phyloP scores from a whole-genome alignment of 345 rosid genomes.

The Rhizophora apiculata region DNA sequence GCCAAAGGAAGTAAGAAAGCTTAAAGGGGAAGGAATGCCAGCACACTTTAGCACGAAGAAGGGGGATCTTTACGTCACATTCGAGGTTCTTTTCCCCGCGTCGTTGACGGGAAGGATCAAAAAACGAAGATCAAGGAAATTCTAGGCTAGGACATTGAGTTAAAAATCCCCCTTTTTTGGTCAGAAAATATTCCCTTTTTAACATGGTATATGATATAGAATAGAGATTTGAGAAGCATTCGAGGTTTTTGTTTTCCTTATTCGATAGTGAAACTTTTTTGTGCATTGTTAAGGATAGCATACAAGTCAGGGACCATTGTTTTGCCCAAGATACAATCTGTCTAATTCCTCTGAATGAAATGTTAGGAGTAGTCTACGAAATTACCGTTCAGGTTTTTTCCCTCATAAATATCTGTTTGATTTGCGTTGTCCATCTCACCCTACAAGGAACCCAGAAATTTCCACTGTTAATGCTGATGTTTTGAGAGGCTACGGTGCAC shows the following conservation, averaged over 20 bases:
- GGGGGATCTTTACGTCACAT: slow-evolving; percentile 80
- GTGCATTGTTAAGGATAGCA: not conserved
- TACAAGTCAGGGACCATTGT: not conserved
- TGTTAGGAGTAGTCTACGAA: no score
- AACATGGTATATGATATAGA: slow-evolving; percentile 7
- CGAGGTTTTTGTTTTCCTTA: slow-evolving; percentile 7
- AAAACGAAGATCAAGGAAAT: slow-evolving; percentile 71
- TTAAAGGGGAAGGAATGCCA: slow-evolving; percentile 98
- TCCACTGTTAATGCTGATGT: no score
- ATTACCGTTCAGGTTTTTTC: no score
- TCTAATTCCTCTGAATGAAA: no score
- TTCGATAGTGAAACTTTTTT: not conserved
- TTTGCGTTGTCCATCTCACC: no score
- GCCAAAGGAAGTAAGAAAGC: slow-evolving; percentile 85
- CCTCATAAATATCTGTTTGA: no score
- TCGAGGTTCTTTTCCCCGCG: slow-evolving; percentile 85
- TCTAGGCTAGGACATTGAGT: slow-evolving; percentile 47
- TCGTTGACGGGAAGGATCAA: slow-evolving; percentile 72
- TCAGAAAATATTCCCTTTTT: slow-evolving; percentile 2
- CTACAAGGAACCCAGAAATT: no score
- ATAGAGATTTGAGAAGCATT: not conserved
- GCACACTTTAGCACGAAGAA: slow-evolving; percentile 75
- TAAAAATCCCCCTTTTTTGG: not conserved
- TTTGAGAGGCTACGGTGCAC: no score
- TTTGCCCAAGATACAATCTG: no score